Percentiles rank a stretch among this genome's conserved stretches.
These are phyloP conservation scores for Wickerhamiella bombiphila DNA, from an alignment of 805 yeast species.

Conservation along the genomic window DNA sequence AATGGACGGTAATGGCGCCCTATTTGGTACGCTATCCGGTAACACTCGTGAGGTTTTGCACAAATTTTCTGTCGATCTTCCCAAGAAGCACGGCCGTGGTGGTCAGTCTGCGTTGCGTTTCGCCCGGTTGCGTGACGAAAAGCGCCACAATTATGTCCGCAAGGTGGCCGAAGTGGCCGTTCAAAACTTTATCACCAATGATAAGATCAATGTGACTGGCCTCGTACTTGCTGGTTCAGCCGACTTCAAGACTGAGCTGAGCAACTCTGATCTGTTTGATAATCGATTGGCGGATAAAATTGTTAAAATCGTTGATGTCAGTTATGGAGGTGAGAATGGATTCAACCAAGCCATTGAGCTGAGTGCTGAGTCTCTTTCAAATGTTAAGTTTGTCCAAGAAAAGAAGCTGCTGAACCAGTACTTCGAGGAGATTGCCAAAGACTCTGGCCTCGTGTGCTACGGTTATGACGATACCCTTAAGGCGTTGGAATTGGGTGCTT, in stretches of 20 bases:
- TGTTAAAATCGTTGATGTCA: conserved; percentile 85
- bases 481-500: conserved; percentile 92
- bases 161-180: conserved; percentile 98
- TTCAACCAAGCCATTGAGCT: conserved; percentile 98
- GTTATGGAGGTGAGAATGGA: conserved; percentile 99
- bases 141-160: conserved; percentile 96
- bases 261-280: conserved; percentile 88
- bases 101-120: conserved; percentile 99
- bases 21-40: conserved; percentile 91
- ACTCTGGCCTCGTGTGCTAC: conserved; percentile 93
- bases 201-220: conserved; percentile 89
- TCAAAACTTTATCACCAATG: conserved; percentile 88
- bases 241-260: conserved; percentile 90
- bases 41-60: conserved; percentile 93
- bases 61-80: conserved; percentile 92
- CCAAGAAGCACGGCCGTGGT: conserved; percentile 99
- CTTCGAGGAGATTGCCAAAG: conserved; percentile 96
- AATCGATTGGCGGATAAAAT: conserved; percentile 74
- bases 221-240: conserved; percentile 97
- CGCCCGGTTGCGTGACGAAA: conserved; percentile 96
- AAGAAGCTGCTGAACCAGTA: conserved; percentile 84
- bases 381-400: conserved; percentile 96
- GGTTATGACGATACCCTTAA: conserved; percentile 94
- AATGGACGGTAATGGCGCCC: conserved; percentile 98
- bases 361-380: conserved; percentile 91